Conservation (phyloP, 2,329 filamentous ascomycete species). For the Pleoardoris graminearum region DNA sequence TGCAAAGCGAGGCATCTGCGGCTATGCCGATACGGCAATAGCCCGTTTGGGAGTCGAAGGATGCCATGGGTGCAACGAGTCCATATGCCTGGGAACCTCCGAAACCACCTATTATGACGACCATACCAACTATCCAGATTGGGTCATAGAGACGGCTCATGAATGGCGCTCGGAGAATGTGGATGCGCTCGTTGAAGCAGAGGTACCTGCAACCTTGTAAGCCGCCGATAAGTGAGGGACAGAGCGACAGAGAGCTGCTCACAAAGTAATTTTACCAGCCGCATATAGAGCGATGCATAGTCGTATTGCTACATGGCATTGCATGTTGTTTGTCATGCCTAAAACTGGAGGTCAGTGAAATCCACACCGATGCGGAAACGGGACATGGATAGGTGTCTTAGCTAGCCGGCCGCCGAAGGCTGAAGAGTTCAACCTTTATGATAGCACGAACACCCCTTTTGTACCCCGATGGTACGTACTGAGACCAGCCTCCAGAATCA, state of each 20-base stretch:
- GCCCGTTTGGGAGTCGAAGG: slow-evolving; percentile 29
- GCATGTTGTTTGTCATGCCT: slow-evolving; percentile 24
- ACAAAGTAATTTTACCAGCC: slow-evolving; percentile 35
- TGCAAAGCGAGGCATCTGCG: slow-evolving; percentile 27
- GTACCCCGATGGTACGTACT: too few relatives aligned
- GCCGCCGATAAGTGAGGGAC: neutral
- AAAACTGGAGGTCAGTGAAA: too few relatives aligned
- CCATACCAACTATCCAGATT: slow-evolving; percentile 35
- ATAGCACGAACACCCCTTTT: too few relatives aligned
- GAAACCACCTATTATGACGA: slow-evolving; percentile 26
- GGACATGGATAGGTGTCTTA: too few relatives aligned
- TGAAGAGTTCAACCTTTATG: too few relatives aligned
- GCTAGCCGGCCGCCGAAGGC: too few relatives aligned
- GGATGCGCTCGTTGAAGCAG: slow-evolving; percentile 46
- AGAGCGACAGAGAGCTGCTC: neutral
- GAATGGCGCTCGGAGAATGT: slow-evolving; percentile 38
- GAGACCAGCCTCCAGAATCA: slow-evolving; percentile 32
- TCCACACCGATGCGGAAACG: too few relatives aligned
- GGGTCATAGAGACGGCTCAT: slow-evolving; percentile 33
- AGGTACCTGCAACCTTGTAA: slow-evolving; percentile 30
- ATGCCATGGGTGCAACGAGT: slow-evolving; percentile 29
- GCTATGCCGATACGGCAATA: slow-evolving; percentile 44
- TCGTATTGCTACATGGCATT: slow-evolving; percentile 39
- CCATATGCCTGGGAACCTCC: slow-evolving; percentile 23
- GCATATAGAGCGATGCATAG: slow-evolving; percentile 44